These are phyloP conservation scores for Meyerozyma carpophila DNA, from an alignment of 1,139 yeast genomes.

Conservation along the genomic window DNA sequence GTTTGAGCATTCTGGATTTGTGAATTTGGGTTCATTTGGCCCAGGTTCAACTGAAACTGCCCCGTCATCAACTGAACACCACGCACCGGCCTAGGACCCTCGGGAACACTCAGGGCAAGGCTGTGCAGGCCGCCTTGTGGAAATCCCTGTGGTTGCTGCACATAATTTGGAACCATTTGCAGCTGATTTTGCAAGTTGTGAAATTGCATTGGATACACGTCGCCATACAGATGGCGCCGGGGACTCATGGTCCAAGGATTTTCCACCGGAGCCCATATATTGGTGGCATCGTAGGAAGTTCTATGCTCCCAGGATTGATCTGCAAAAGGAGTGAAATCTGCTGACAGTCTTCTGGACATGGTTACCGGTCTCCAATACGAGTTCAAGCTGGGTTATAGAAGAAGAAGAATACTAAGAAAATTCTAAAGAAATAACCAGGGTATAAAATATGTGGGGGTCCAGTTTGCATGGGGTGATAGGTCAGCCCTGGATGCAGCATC, in stretches of 20 bases:
- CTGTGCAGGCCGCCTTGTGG: too few relatives aligned
- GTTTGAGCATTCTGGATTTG: too few relatives aligned
- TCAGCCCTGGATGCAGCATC: neutral
- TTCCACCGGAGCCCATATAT: neutral
- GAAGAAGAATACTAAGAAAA: neutral
- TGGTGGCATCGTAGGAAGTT: neutral
- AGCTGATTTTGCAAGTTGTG: neutral
- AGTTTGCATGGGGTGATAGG: conserved; percentile 1
- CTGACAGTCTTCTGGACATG: conserved; percentile 1
- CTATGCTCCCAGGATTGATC: neutral
- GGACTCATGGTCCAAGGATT: neutral
- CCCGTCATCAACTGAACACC: too few relatives aligned
- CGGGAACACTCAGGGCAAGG: too few relatives aligned
- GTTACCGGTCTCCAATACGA: neutral
- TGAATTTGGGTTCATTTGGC: too few relatives aligned
- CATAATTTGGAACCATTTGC: neutral
- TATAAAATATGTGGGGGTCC: neutral
- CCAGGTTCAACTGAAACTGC: too few relatives aligned
- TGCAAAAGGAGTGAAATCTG: conserved; percentile 1
- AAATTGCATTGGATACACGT: conserved; percentile 3
- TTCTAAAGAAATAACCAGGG: neutral
- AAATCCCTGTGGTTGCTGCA: too few relatives aligned
- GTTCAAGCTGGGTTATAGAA: neutral
- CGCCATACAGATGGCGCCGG: neutral
- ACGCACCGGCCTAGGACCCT: too few relatives aligned